phyloP scores from a whole-genome alignment of 495 filamentous ascomycete genomes.

The Annulohypoxylon stygium region DNA sequence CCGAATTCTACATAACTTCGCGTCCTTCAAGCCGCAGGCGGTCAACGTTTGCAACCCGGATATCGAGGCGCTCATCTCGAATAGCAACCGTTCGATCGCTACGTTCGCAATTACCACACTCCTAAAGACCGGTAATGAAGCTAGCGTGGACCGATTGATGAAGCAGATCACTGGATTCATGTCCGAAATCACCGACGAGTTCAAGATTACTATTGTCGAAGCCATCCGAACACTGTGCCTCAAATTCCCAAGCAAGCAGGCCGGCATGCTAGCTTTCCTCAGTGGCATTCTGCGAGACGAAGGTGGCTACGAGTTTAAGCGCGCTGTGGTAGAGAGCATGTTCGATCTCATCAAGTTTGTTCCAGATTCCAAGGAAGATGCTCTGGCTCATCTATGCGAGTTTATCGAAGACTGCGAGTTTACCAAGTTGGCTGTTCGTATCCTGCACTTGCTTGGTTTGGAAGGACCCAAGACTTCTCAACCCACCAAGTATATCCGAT shows the following conservation, averaged over 20 bases:
- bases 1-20: slow-evolving; percentile 95
- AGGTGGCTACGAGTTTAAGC: slow-evolving; percentile 98
- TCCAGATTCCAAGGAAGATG: slow-evolving; percentile 96
- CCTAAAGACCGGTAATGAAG: slow-evolving; percentile 97
- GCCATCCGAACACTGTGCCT: slow-evolving; percentile 95
- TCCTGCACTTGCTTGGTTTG: slow-evolving; percentile 90
- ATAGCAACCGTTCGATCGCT: slow-evolving; percentile 96
- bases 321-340: slow-evolving; percentile 97
- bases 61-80: slow-evolving; percentile 95
- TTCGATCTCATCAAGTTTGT: slow-evolving; percentile 99
- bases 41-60: slow-evolving; percentile 96
- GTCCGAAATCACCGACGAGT: slow-evolving; percentile 98
- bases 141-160: slow-evolving; percentile 96
- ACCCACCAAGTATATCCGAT: slow-evolving; percentile 98
- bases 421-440: slow-evolving; percentile 95
- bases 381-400: slow-evolving; percentile 95
- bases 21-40: slow-evolving; percentile 91
- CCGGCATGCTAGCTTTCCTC: slow-evolving; percentile 96
- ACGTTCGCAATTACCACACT: slow-evolving; percentile 98
- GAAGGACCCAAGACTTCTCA: slow-evolving; percentile 96
- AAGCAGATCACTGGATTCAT: slow-evolving; percentile 98
- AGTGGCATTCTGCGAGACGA: slow-evolving; percentile 96
- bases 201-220: slow-evolving; percentile 99
- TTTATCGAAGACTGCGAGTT: slow-evolving; percentile 99
- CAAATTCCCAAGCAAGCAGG: slow-evolving; percentile 98